phyloP scores from a whole-genome alignment of 2,329 filamentous ascomycete species.

The Xylariaceae sp. region DNA sequence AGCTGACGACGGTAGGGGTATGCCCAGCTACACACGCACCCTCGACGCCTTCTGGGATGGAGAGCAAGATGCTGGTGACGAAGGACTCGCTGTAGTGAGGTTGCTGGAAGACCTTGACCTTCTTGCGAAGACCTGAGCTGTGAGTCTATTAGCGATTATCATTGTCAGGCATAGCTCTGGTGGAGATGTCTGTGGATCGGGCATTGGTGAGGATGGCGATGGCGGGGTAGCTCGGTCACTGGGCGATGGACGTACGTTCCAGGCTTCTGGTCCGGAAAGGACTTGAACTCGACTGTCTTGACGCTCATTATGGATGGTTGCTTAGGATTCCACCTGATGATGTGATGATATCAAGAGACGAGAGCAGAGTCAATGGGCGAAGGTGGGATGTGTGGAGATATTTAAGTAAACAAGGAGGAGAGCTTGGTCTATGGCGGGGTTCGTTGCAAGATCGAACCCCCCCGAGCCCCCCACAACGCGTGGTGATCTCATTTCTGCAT shows the following conservation, averaged over 20 bases:
- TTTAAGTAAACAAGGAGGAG: too few relatives aligned
- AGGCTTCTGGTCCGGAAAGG: slow-evolving; percentile 95
- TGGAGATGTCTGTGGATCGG: background rate
- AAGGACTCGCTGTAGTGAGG: slow-evolving; percentile 95
- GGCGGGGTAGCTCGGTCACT: slow-evolving; percentile 30
- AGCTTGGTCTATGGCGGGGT: too few relatives aligned
- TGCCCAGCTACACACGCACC: slow-evolving; percentile 41
- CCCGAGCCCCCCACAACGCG: too few relatives aligned
- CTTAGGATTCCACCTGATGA: too few relatives aligned
- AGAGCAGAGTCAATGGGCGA: background rate
- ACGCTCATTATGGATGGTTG: slow-evolving; percentile 53
- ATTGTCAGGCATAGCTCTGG: background rate
- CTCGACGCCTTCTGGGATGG: slow-evolving; percentile 89
- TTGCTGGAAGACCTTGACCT: slow-evolving; percentile 96
- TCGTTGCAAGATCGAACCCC: too few relatives aligned
- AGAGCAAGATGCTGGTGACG: slow-evolving; percentile 87
- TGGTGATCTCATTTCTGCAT: too few relatives aligned
- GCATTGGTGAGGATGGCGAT: slow-evolving; percentile 16
- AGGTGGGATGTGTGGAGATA: too few relatives aligned
- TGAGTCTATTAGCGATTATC: slow-evolving; percentile 15
- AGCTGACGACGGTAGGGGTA: background rate
- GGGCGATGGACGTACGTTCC: slow-evolving; percentile 75
- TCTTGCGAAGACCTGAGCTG: slow-evolving; percentile 97
- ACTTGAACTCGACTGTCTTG: slow-evolving; percentile 75
- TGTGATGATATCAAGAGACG: background rate